Evolutionary conservation across 345 rosid species (phyloP).

Genomic region (Eucalyptus pumila): DNA sequence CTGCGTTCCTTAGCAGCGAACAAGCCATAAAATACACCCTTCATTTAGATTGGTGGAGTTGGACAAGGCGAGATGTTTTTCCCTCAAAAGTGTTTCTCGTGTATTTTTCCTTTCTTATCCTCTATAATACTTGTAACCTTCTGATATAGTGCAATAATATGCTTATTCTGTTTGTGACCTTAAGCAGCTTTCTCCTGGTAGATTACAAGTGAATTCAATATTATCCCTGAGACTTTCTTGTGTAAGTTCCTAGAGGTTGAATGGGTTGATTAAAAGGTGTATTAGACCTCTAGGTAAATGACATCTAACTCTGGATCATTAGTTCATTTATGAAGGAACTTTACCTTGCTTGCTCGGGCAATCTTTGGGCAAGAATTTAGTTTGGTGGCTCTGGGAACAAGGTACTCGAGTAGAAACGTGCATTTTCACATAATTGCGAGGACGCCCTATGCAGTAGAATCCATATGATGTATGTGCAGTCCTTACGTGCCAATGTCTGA

Average conservation of each 20-base stretch:
- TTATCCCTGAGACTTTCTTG: neutral
- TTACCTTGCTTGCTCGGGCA: neutral
- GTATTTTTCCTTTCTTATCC: neutral
- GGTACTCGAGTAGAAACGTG: neutral
- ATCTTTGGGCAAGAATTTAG: neutral
- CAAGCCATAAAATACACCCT: neutral
- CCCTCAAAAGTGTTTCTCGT: neutral
- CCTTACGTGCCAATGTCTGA: neutral
- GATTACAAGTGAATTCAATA: neutral
- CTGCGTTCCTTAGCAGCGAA: slow-evolving; percentile 6
- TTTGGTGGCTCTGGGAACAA: neutral
- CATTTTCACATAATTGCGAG: neutral
- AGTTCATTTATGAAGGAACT: neutral
- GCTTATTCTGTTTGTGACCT: neutral
- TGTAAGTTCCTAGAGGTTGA: neutral
- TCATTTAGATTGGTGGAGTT: neutral
- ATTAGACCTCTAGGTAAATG: neutral
- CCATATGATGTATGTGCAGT: neutral
- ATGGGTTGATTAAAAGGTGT: neutral
- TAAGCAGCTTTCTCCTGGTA: neutral
- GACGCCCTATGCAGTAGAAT: neutral
- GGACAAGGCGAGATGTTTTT: neutral
- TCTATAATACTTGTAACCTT: neutral
- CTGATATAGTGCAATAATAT: neutral
- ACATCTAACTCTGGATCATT: neutral